Percentiles rank a stretch among this genome's conserved stretches.
These are phyloP conservation scores for Alternaria tenuissima DNA, from an alignment of 2,329 filamentous ascomycete species.

Conservation along the genomic window DNA sequence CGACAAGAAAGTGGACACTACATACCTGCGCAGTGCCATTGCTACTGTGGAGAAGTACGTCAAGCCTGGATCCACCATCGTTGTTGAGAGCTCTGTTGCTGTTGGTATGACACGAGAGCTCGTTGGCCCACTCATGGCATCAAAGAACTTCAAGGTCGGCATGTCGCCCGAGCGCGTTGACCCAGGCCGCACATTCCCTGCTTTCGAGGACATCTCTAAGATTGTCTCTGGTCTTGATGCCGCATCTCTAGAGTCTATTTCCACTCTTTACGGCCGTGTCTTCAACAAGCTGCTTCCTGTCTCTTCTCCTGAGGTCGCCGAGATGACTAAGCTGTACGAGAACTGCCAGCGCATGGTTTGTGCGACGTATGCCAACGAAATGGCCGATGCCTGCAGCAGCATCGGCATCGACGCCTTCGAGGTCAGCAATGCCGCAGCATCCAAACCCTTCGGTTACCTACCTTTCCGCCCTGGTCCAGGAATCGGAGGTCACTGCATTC, in stretches of 20 bases:
- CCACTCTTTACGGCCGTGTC: slow-evolving; percentile 56
- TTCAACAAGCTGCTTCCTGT: slow-evolving; percentile 62
- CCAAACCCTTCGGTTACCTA: slow-evolving; percentile 61
- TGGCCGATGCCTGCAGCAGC: slow-evolving; percentile 61
- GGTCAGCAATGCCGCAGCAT: slow-evolving; percentile 59
- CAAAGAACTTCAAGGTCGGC: slow-evolving; percentile 36
- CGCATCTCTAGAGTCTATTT: slow-evolving; percentile 56
- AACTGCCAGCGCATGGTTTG: slow-evolving; percentile 66
- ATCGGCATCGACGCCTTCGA: slow-evolving; percentile 61
- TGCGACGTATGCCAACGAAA: slow-evolving; percentile 65
- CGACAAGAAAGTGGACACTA: slow-evolving; percentile 59
- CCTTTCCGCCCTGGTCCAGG: slow-evolving; percentile 59
- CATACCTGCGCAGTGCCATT: slow-evolving; percentile 58
- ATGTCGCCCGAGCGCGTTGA: slow-evolving; percentile 58
- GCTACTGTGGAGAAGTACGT: slow-evolving; percentile 54
- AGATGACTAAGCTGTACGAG: slow-evolving; percentile 67
- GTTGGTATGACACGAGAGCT: slow-evolving; percentile 64
- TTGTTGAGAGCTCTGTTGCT: slow-evolving; percentile 64
- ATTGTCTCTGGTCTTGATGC: slow-evolving; percentile 59
- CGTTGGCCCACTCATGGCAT: slow-evolving; percentile 55
- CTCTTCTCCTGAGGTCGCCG: slow-evolving; percentile 62
- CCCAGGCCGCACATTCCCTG: slow-evolving; percentile 55
- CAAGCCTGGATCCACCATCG: slow-evolving; percentile 57
- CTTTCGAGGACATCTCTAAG: slow-evolving; percentile 60
- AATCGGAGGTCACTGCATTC: slow-evolving; percentile 65